Base-by-base conservation (phyloP, 2,329 filamentous ascomycete species). In the Aspergillus thermomutatus region DNA sequence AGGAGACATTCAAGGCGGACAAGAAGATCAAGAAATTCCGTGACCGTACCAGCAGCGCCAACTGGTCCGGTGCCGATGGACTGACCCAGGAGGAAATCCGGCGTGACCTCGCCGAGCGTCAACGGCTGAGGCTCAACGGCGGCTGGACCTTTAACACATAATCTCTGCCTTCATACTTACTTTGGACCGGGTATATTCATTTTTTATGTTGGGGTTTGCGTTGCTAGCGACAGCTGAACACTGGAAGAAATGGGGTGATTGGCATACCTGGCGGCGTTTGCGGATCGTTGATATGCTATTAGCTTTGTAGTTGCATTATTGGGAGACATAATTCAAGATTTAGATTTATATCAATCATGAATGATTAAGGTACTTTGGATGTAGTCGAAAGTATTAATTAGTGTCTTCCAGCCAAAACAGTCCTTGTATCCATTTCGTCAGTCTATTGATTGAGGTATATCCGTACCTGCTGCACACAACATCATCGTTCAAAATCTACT, bases 1-100 rank as follows among this genome's bases (percentile, higher is more conserved):
- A 99, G 68, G 92, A 97, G 71, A 92, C 97, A 31, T 99, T 99
- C 76, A 89, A 83, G 75, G 91, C 92, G 73, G 92, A 89, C 74
- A 92, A 92, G 73, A 91, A 93, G 62, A 86, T 90, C 73, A 90
- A 90, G 79, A 90, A 91, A 69, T 97, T 97, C 81, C 86, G 95
- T 19, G 87, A 90, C 52, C 84, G 94, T 55, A 97, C 93, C 4
- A 96, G 91, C 65, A 96, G 91, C 75, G 95, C 95, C 37, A 95
- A 96, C 77, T 99, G 94, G 94, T 88, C 84, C 68, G 75, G 90
- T 54, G 81, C 88, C 3, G 95, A 99, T 73, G 81, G 83, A 47
- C 80, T 99, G 65, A 97, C 92, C 0, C 88, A 92, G 63, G 92
- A 95, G 57, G 92, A 97, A 69, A 90, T 95, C 67, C 80, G 84